Percentiles rank a stretch among this genome's conserved stretches.
Evolutionary conservation across 495 filamentous ascomycete species (phyloP).

Genomic region (Chaetomium fimeti): DNA sequence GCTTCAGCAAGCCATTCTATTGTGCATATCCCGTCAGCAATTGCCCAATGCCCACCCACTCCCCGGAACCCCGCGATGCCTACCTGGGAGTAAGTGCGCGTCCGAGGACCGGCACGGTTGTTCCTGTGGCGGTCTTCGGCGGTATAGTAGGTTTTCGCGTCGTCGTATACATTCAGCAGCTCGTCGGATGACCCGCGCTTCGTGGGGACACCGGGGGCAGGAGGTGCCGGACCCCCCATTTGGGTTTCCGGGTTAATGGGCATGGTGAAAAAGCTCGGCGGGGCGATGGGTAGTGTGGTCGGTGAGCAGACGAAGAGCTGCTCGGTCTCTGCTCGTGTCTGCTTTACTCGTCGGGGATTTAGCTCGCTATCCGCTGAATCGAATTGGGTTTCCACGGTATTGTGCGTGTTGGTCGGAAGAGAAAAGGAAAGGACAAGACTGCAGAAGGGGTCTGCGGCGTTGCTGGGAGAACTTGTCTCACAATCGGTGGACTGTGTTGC

Average conservation of each 20-base stretch:
- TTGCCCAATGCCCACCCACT: background rate
- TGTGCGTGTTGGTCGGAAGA: background rate
- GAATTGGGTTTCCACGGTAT: background rate
- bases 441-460: constrained; percentile 11
- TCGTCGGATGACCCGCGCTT: constrained; percentile 38
- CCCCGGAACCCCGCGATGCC: background rate
- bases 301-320: background rate
- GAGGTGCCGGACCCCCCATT: constrained; percentile 10
- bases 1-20: constrained; percentile 47
- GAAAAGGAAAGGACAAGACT: background rate
- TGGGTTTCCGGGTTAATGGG: constrained; percentile 18
- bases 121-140: constrained; percentile 48
- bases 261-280: constrained; percentile 20
- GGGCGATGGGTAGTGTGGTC: background rate
- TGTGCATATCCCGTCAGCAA: constrained; percentile 26
- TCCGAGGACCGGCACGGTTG: constrained; percentile 42
- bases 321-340: constrained; percentile 10
- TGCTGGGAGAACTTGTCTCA: constrained; percentile 17
- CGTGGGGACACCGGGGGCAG: background rate
- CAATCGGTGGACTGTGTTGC: constrained; percentile 15
- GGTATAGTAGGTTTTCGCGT: constrained; percentile 52
- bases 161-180: constrained; percentile 43
- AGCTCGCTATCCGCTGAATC: background rate
- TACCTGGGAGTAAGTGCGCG: constrained; percentile 51
- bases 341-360: background rate